Evolutionary conservation across 805 yeast species (phyloP).

Genomic region (Cyberlindnera nakhonratchasimensis): DNA sequence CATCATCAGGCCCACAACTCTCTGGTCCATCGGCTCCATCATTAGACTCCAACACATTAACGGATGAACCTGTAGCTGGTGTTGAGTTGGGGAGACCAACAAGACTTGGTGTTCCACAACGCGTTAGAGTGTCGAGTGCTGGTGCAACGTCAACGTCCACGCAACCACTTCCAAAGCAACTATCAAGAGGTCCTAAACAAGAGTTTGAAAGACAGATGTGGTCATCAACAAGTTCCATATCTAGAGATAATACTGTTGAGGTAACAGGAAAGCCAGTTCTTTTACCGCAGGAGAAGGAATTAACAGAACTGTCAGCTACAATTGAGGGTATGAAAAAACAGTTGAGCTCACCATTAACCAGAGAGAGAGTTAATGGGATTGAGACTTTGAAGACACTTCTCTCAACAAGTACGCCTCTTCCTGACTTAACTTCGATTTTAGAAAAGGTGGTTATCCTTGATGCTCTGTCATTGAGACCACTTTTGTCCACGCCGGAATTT

Average conservation of each 20-base stretch:
- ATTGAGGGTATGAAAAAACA: slow-evolving; percentile 10
- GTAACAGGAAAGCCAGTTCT: background rate
- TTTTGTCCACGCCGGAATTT: slow-evolving; percentile 28
- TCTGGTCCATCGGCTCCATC: slow-evolving; percentile 14
- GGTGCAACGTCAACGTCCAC: slow-evolving; percentile 6
- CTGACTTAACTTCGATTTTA: slow-evolving; percentile 22
- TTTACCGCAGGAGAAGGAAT: background rate
- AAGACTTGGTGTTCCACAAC: slow-evolving; percentile 25
- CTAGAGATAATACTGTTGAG: slow-evolving; percentile 10
- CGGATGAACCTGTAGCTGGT: background rate
- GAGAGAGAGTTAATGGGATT: slow-evolving; percentile 27
- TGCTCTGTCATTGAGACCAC: slow-evolving; percentile 30
- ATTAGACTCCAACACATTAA: background rate
- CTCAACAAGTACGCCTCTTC: background rate
- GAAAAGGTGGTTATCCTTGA: slow-evolving; percentile 24
- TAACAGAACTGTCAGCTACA: background rate
- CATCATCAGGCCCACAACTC: slow-evolving; percentile 33
- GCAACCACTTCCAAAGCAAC: slow-evolving; percentile 17
- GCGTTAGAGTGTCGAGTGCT: slow-evolving; percentile 22
- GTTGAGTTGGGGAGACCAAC: slow-evolving; percentile 24
- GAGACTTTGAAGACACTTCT: slow-evolving; percentile 12
- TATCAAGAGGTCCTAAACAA: slow-evolving; percentile 19
- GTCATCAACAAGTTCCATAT: slow-evolving; percentile 1
- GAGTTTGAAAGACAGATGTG: slow-evolving; percentile 8
- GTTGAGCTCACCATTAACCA: slow-evolving; percentile 24